Evolutionary conservation across 106 monocot genomes (phyloP).

Genomic region (Dioscorea alata): DNA sequence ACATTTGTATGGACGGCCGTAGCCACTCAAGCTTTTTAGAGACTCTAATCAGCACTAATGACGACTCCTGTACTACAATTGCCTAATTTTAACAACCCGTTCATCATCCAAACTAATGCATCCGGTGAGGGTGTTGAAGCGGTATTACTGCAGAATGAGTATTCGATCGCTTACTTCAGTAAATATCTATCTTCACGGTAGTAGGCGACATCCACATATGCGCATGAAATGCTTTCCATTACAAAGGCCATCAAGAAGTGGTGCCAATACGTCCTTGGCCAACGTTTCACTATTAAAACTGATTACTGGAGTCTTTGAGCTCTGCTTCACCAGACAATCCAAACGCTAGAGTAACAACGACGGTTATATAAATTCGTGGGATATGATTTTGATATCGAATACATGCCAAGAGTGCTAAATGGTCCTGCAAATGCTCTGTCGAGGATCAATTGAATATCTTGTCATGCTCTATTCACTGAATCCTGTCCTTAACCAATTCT

Average conservation of each 20-base stretch:
- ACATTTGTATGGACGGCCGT: not conserved
- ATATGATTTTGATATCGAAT: not conserved
- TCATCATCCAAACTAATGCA: conserved; percentile 7
- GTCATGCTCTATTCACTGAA: too few species aligned
- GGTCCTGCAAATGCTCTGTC: conserved; percentile 8
- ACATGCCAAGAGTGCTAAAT: conserved; percentile 1
- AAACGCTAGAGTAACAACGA: not conserved
- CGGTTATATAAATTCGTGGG: too few species aligned
- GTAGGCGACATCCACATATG: conserved; percentile 11
- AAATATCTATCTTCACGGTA: not conserved
- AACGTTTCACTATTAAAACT: conserved; percentile 9
- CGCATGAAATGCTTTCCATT: not conserved
- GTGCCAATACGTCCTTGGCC: conserved; percentile 10
- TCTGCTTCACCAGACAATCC: not conserved
- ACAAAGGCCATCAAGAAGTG: not conserved
- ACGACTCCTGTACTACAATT: conserved; percentile 6
- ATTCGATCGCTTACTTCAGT: conserved; percentile 3
- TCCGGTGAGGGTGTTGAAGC: conserved; percentile 9
- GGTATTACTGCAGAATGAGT: not conserved
- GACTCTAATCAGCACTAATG: not conserved
- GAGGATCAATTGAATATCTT: too few species aligned
- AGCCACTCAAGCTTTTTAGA: not conserved
- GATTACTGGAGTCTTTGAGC: conserved; percentile 10
- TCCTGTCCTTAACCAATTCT: too few species aligned
- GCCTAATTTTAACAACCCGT: conserved; percentile 1